These are phyloP conservation scores for Castanospermum australe DNA, from an alignment of 306 rosid genomes.

Conservation along the genomic window DNA sequence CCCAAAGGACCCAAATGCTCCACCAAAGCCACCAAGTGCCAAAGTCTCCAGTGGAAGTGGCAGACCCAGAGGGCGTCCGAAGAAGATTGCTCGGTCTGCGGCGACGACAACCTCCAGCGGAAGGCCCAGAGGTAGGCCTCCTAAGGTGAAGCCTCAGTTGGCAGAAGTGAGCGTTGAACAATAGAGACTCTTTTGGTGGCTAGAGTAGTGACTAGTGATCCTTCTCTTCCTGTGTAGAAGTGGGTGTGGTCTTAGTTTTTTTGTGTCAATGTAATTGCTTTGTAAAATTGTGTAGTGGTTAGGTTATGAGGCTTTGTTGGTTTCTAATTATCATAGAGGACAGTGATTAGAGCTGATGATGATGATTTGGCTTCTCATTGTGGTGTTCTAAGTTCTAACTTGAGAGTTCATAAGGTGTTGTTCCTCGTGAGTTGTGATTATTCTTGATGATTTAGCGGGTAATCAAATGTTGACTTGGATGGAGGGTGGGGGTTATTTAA, in stretches of 20 bases:
- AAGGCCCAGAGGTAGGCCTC: conserved; percentile 70
- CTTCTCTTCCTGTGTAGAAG: conserved; percentile 20
- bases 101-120: neutral
- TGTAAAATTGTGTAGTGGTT: conserved; percentile 23
- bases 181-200: conserved; percentile 12
- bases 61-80: conserved; percentile 67
- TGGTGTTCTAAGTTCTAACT: neutral
- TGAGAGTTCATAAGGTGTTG: neutral
- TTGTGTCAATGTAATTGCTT: conserved; percentile 21
- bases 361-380: neutral
- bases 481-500: neutral
- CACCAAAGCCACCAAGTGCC: conserved; percentile 44
- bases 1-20: conserved; percentile 62
- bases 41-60: conserved; percentile 43
- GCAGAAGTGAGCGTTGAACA: conserved; percentile 54
- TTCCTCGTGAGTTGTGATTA: neutral
- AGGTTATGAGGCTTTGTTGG: neutral
- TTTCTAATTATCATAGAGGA: neutral
- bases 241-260: conserved; percentile 30
- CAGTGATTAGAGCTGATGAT: neutral
- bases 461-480: neutral
- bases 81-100: conserved; percentile 49
- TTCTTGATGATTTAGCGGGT: neutral
- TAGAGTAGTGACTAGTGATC: neutral
- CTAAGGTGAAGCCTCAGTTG: conserved; percentile 55